Conservation (phyloP, 2,329 filamentous ascomycete genomes). For the Leptographium lundbergii region DNA sequence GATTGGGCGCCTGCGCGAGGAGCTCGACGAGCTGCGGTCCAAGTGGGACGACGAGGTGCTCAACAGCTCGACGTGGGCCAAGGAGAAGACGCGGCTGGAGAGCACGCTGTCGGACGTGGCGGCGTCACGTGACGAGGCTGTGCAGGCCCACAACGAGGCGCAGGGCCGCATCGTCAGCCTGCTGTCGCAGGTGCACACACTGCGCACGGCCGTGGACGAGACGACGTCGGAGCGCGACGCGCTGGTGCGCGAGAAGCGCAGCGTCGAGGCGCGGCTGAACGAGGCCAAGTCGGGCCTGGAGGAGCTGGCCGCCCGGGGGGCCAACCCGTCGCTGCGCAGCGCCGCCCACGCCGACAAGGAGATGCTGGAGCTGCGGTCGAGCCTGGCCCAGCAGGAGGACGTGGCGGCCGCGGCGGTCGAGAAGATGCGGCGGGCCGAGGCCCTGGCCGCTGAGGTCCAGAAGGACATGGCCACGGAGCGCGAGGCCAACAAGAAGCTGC, state of each 20-base stretch:
- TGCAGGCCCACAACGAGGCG: constrained; percentile 85
- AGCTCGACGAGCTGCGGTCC: constrained; percentile 83
- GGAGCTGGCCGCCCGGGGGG: constrained; percentile 70
- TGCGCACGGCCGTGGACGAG: constrained; percentile 78
- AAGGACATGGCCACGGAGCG: constrained; percentile 83
- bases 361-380: constrained; percentile 75
- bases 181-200: constrained; percentile 73
- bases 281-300: constrained; percentile 85
- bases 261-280: constrained; percentile 68
- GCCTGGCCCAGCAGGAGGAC: constrained; percentile 84
- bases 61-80: constrained; percentile 96
- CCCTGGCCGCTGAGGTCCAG: constrained; percentile 75
- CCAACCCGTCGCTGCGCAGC: constrained; percentile 78
- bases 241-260: constrained; percentile 78
- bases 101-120: constrained; percentile 79
- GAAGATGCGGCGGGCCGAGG: constrained; percentile 93
- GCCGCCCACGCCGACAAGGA: constrained; percentile 72
- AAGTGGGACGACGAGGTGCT: constrained; percentile 99
- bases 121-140: constrained; percentile 85
- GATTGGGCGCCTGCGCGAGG: constrained; percentile 80
- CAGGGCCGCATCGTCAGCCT: constrained; percentile 86
- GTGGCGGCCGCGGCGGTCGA: constrained; percentile 82
- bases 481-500: constrained; percentile 66
- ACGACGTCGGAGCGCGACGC: constrained; percentile 73
- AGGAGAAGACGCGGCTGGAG: constrained; percentile 89